Evolutionary conservation across 73 alveolate species (phyloP).

Genomic region (Diophrys sp.): DNA sequence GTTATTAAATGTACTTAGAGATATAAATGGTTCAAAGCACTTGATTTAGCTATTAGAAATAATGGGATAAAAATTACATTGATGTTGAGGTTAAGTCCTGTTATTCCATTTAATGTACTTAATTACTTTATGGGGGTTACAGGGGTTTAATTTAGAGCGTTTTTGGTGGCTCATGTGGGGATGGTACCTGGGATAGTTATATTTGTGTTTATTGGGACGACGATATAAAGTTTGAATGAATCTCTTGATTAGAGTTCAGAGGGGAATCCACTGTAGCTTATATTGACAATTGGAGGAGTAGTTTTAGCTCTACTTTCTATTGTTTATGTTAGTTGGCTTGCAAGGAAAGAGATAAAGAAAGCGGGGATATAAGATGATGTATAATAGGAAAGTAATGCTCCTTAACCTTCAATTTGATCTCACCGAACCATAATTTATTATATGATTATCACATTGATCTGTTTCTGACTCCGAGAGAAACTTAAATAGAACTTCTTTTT

Average conservation of each 20-base stretch:
- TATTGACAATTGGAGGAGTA: slow-evolving; percentile 34
- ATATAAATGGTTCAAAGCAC: slow-evolving; percentile 36
- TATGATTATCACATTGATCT: too few species aligned
- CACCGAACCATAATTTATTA: too few species aligned
- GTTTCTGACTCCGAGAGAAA: too few species aligned
- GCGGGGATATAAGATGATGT: neutral
- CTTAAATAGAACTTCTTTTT: too few species aligned
- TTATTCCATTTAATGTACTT: slow-evolving; percentile 64
- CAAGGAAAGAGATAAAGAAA: neutral
- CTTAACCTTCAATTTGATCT: too few species aligned
- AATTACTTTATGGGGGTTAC: slow-evolving; percentile 63
- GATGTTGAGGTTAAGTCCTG: slow-evolving; percentile 64
- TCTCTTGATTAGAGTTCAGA: slow-evolving; percentile 35
- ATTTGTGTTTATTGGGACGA: slow-evolving; percentile 41
- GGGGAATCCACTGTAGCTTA: slow-evolving; percentile 29
- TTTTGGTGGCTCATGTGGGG: slow-evolving; percentile 40
- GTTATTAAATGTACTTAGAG: slow-evolving; percentile 14
- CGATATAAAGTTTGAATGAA: slow-evolving; percentile 42
- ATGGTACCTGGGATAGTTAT: slow-evolving; percentile 58
- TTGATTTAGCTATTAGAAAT: slow-evolving; percentile 43
- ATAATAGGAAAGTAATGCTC: too few species aligned
- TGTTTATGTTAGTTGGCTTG: slow-evolving; percentile 25
- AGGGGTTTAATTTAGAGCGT: slow-evolving; percentile 17
- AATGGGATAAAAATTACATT: slow-evolving; percentile 65
- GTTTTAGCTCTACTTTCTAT: slow-evolving; percentile 40